Percentiles rank a stretch among this genome's conserved stretches.
phyloP scores from a whole-genome alignment of 2,329 filamentous ascomycete genomes.

The Ophiostoma piceae region DNA sequence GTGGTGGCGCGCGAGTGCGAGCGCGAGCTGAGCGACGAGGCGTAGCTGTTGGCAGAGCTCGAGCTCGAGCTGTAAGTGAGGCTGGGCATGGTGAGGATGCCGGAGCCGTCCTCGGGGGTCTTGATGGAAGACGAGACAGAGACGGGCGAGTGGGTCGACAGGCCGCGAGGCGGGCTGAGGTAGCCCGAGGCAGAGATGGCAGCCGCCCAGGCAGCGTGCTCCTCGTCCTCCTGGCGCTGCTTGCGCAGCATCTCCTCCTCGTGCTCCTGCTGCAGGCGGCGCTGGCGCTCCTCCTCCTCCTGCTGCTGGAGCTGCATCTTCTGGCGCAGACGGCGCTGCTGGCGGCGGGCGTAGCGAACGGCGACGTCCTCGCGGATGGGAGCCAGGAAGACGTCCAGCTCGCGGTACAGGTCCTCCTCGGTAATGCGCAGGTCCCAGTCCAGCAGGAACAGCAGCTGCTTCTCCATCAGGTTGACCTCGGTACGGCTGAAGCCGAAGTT shows the following conservation, averaged over 20 bases:
- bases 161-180: constrained; percentile 44
- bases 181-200: constrained; percentile 34
- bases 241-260: constrained; percentile 24
- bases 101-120: constrained; percentile 32
- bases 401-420: constrained; percentile 77
- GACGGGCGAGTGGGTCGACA: constrained; percentile 28
- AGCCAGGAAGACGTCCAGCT: constrained; percentile 81
- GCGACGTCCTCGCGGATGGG: constrained; percentile 66
- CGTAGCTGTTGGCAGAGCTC: constrained; percentile 44
- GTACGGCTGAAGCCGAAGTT: constrained; percentile 88
- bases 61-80: constrained; percentile 42
- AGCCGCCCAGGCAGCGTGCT: constrained; percentile 26
- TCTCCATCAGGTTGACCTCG: constrained; percentile 99
- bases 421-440: constrained; percentile 90
- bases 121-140: constrained; percentile 13
- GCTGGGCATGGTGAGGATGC: constrained; percentile 39
- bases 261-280: constrained; percentile 40
- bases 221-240: constrained; percentile 39
- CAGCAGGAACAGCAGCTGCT: constrained; percentile 89
- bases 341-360: constrained; percentile 47
- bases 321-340: constrained; percentile 37
- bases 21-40: constrained; percentile 44
- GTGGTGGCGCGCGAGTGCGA: constrained; percentile 46
- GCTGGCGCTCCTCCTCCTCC: constrained; percentile 30
- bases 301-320: constrained; percentile 36